These are phyloP conservation scores for Cynara cardunculus DNA, from an alignment of 129 eudicot genomes.

Conservation along the genomic window DNA sequence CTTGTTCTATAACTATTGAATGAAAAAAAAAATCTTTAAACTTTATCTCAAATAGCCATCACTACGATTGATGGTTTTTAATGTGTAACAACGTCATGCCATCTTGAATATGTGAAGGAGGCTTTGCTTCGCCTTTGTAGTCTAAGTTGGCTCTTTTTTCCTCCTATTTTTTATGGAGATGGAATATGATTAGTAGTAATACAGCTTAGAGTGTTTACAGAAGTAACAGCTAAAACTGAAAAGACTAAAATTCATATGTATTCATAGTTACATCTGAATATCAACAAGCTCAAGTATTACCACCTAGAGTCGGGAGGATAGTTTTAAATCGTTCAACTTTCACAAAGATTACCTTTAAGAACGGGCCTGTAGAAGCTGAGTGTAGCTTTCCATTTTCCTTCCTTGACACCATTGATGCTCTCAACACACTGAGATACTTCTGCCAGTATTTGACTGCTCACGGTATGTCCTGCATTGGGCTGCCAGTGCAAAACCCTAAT, in stretches of 20 bases:
- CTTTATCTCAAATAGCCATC: neutral
- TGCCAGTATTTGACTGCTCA: conserved; percentile 65
- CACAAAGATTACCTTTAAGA: conserved; percentile 46
- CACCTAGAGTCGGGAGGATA: neutral
- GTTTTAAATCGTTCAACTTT: neutral
- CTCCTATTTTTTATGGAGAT: neutral
- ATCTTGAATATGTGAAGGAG: neutral
- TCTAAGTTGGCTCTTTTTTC: neutral
- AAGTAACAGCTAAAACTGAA: neutral
- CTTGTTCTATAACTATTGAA: neutral
- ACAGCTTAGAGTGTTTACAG: neutral
- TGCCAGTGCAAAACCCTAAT: conserved; percentile 93
- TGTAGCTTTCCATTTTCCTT: conserved; percentile 82
- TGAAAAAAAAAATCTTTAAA: too few relatives aligned
- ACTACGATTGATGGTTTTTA: neutral
- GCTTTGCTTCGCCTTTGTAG: neutral
- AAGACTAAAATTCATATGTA: neutral
- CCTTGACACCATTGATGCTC: conserved; percentile 84
- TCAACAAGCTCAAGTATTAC: neutral
- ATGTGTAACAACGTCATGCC: too few relatives aligned
- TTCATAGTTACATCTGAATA: neutral
- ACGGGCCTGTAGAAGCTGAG: conserved; percentile 81
- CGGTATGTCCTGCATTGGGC: conserved; percentile 82
- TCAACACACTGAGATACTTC: conserved; percentile 89
- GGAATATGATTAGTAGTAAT: neutral